Evolutionary conservation across 108 stramenopile genomes (phyloP).

Genomic region (Chaetoceros muelleri): DNA sequence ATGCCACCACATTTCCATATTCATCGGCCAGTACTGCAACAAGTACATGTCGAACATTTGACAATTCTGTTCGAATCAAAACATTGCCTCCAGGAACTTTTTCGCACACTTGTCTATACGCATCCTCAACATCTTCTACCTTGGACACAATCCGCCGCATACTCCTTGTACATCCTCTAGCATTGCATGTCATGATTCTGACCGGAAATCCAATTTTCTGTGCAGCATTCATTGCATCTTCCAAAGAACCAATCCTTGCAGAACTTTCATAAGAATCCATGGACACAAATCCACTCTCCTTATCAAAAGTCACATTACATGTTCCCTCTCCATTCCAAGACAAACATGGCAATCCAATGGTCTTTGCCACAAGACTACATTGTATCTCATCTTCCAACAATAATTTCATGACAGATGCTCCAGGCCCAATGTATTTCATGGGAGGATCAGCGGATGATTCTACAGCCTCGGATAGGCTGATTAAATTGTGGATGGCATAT

Average conservation of each 20-base stretch:
- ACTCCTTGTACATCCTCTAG: constrained; percentile 98
- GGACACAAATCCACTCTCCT: constrained; percentile 63
- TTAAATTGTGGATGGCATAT: constrained; percentile 96
- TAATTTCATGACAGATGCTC: constrained; percentile 93
- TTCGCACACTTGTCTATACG: constrained; percentile 92
- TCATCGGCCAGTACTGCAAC: constrained; percentile 96
- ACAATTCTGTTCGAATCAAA: constrained; percentile 90
- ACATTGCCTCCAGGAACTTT: constrained; percentile 98
- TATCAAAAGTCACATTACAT: constrained; percentile 63
- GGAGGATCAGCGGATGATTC: constrained; percentile 62
- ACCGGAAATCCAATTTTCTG: constrained; percentile 91
- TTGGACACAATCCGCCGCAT: constrained; percentile 65
- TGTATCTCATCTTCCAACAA: constrained; percentile 99
- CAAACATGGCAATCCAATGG: constrained; percentile 94
- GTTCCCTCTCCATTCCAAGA: constrained; percentile 93
- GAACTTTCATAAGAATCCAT: constrained; percentile 79
- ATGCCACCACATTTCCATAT: constrained; percentile 94
- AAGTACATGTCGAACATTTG: constrained; percentile 92
- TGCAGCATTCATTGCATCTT: constrained; percentile 69
- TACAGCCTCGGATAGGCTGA: constrained; percentile 80
- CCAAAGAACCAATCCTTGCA: constrained; percentile 63
- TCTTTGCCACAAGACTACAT: constrained; percentile 96
- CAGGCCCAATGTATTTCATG: constrained; percentile 95
- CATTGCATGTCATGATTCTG: constrained; percentile 99
- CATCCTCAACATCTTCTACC: constrained; percentile 63